Evolutionary conservation across 2,329 filamentous ascomycete species (phyloP).

Genomic region (Cordyceps javanica): DNA sequence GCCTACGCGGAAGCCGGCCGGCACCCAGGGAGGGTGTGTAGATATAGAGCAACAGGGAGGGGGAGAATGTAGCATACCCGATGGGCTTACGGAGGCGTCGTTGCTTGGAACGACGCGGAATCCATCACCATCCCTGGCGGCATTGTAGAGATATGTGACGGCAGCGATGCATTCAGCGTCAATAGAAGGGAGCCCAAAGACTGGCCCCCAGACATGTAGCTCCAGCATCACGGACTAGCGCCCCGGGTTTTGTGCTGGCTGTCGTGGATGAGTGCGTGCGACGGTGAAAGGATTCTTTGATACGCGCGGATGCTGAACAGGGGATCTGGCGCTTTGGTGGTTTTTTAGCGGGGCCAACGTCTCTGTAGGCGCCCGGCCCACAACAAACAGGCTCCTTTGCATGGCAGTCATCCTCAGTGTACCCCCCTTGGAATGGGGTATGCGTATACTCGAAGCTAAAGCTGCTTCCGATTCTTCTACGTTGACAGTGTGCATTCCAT

Average conservation of each 20-base stretch:
- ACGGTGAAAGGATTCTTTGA: not conserved
- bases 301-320: not conserved
- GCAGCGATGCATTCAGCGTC: constrained; percentile 85
- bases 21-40: not conserved
- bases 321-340: not conserved
- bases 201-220: constrained; percentile 86
- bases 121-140: constrained; percentile 44
- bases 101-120: constrained; percentile 72
- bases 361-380: not conserved
- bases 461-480: too few species aligned
- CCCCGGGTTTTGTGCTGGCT: not conserved
- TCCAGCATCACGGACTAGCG: constrained; percentile 37
- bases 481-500: too few species aligned
- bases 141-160: constrained; percentile 67
- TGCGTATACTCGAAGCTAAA: too few species aligned
- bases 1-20: constrained; percentile 11
- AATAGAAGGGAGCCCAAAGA: constrained; percentile 82
- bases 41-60: not conserved
- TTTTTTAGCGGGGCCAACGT: not conserved
- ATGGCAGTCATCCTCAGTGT: too few species aligned
- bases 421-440: too few species aligned
- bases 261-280: not conserved
- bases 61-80: constrained; percentile 45
- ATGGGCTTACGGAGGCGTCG: constrained; percentile 64
- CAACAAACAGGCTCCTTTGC: too few species aligned